Evolutionary conservation across 257 asterid genomes (phyloP), one percentile per base, ranked within the genome.

Genomic region (Linderniella brevidens): DNA sequence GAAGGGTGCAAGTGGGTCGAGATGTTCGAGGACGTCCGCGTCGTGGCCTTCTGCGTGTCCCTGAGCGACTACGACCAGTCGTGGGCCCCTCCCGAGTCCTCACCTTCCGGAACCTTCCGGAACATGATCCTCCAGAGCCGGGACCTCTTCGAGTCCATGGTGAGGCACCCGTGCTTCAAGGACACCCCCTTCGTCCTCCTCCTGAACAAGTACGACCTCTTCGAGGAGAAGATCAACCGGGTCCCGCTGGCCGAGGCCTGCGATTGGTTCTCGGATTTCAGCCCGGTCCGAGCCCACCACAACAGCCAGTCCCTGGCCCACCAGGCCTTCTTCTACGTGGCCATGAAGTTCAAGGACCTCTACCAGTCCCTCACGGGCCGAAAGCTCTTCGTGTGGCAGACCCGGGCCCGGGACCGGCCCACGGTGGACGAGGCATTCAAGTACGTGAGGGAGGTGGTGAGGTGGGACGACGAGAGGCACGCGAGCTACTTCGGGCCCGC

Each of bases 1-100:
- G 86, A 76, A 40, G 92, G 95, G 11, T 69, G 95, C 74, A 88
- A 84, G 67, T 88, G 97, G 95, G 84, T 84, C 14, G 97, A 84
- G 57, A 88, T 88, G 97, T 88, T 88, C 19, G 95, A 84, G 70
- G 95, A 84, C 37, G 95, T 88, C 4, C 86, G 95, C 0, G 82
- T 70, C 1, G 80, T 88, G 1, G 81, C 84, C 13, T 80, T 83
- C 65, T 78, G 90, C 37, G 71, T 78, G 8, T 68, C 97, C 41
- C 69, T 88, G 29, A 68, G 93, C 11, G 95, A 88, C 37, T 88
- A 88, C 4, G 93, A 88, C 59, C 95, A 87, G 48, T 60, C 67
- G 37, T 70, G 82, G 66, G 45, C 66, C 8, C 60, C 75, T 40
- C 68, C 80, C 8, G 82, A 70, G 58, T 13, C 69, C 72, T 37